A percentile compares a stretch with the other conserved stretches of the same genome.
phyloP scores from a whole-genome alignment of 2,329 filamentous ascomycete species.

The Gremmenia infestans region DNA sequence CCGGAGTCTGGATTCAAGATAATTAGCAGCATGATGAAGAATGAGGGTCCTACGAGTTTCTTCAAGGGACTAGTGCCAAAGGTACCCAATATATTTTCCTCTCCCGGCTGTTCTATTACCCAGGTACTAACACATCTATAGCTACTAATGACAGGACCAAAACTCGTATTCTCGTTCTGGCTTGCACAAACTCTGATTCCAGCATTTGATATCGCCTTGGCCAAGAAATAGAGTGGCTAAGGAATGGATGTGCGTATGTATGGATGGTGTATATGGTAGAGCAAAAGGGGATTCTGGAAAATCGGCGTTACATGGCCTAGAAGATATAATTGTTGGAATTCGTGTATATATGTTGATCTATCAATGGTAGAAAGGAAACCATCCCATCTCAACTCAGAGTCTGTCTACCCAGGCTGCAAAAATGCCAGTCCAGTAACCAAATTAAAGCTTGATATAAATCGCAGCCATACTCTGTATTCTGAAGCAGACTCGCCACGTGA shows the following conservation, averaged over 20 bases:
- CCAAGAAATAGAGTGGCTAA: constrained; percentile 22
- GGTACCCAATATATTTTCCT: constrained; percentile 38
- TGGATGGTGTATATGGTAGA: constrained; percentile 12
- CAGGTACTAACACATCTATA: constrained; percentile 29
- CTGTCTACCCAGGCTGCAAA: background rate
- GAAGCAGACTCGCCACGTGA: no score
- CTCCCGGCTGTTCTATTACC: background rate
- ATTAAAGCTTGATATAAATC: no score
- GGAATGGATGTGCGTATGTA: background rate
- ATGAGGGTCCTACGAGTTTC: constrained; percentile 82
- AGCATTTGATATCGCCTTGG: constrained; percentile 64
- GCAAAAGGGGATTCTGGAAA: constrained; percentile 6
- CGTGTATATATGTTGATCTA: background rate
- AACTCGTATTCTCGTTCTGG: constrained; percentile 99
- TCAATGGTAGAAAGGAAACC: background rate
- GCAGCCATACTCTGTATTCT: no score
- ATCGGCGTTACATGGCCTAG: background rate
- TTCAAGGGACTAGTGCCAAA: constrained; percentile 98
- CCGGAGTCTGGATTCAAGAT: constrained; percentile 92
- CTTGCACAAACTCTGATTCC: constrained; percentile 97
- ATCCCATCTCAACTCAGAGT: constrained; percentile 6
- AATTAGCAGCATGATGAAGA: constrained; percentile 83
- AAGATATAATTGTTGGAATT: constrained; percentile 6
- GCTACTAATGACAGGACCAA: constrained; percentile 97
- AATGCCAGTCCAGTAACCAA: background rate